Conservation (phyloP, 352 stramenopile genomes). For the Pythium sukuiense region DNA sequence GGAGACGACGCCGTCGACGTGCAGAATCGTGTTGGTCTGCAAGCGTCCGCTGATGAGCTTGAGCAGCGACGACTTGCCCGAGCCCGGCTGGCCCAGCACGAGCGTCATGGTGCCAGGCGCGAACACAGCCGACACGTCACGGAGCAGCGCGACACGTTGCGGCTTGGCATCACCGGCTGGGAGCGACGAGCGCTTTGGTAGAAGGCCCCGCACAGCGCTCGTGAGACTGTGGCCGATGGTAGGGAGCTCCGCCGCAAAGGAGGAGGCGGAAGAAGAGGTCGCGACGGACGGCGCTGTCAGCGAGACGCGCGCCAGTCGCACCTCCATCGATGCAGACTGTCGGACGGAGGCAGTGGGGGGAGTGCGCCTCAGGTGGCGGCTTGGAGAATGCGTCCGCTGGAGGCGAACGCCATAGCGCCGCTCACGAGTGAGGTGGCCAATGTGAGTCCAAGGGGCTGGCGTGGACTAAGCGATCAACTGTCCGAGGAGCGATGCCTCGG, state of each 20-base stretch:
- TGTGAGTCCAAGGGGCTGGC: too few relatives aligned
- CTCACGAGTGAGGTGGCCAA: too few relatives aligned
- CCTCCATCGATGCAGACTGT: slow-evolving; percentile 1
- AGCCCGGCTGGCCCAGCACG: slow-evolving; percentile 52
- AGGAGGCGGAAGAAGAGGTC: not conserved
- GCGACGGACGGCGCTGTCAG: not conserved
- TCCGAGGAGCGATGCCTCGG: too few relatives aligned
- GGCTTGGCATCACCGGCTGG: slow-evolving; percentile 24
- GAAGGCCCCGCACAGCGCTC: not conserved
- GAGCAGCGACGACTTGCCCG: slow-evolving; percentile 57
- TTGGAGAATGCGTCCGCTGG: too few relatives aligned
- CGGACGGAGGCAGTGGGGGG: too few relatives aligned
- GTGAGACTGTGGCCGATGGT: slow-evolving; percentile 11
- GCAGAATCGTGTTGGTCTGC: slow-evolving; percentile 38
- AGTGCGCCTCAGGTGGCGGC: not conserved
- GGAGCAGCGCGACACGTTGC: slow-evolving; percentile 37
- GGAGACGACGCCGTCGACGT: slow-evolving; percentile 36
- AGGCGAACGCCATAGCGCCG: too few relatives aligned
- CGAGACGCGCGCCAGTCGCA: slow-evolving; percentile 14
- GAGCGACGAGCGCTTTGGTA: not conserved
- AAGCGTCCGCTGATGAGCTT: slow-evolving; percentile 58
- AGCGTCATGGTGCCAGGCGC: slow-evolving; percentile 52
- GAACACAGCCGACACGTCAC: slow-evolving; percentile 44
- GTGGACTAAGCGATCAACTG: too few relatives aligned
- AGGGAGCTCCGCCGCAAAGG: not conserved